Percentiles rank a stretch among this genome's conserved stretches.
Evolutionary conservation across 306 rosid species (phyloP).

Genomic region (Lathyrus sativus): DNA sequence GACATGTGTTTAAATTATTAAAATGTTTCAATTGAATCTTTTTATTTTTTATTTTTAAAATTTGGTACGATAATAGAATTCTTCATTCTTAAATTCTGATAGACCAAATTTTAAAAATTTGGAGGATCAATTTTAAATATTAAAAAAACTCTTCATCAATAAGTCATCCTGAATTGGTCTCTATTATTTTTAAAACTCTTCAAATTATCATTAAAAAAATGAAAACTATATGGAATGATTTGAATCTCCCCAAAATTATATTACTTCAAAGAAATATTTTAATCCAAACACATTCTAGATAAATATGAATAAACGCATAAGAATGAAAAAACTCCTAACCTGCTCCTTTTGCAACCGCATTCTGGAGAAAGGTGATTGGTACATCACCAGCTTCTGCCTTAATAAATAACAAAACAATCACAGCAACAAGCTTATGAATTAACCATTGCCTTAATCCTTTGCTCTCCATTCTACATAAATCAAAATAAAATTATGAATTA

Average conservation of each 20-base stretch:
- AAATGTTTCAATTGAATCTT: too few species aligned
- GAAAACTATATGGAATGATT: too few species aligned
- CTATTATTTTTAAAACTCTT: too few species aligned
- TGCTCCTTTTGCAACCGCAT: constrained; percentile 80
- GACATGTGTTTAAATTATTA: not conserved
- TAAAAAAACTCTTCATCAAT: too few species aligned
- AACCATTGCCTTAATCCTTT: constrained; percentile 51
- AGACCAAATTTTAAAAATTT: not conserved
- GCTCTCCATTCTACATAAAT: constrained; percentile 62
- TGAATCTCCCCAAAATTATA: not conserved
- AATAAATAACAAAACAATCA: constrained; percentile 43
- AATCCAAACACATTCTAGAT: not conserved
- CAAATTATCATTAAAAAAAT: too few species aligned
- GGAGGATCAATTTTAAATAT: not conserved
- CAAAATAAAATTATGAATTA: constrained; percentile 16
- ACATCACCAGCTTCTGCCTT: constrained; percentile 55
- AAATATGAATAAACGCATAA: not conserved
- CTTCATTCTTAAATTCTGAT: not conserved
- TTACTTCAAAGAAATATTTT: too few species aligned
- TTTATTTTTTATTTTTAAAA: not conserved
- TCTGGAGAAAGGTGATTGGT: constrained; percentile 61
- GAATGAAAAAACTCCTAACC: constrained; percentile 52
- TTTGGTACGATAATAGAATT: not conserved
- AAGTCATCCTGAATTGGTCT: too few species aligned
- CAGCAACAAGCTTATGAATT: constrained; percentile 33